phyloP scores from a whole-genome alignment of 805 yeast species.

The Komagataella mondaviorum region DNA sequence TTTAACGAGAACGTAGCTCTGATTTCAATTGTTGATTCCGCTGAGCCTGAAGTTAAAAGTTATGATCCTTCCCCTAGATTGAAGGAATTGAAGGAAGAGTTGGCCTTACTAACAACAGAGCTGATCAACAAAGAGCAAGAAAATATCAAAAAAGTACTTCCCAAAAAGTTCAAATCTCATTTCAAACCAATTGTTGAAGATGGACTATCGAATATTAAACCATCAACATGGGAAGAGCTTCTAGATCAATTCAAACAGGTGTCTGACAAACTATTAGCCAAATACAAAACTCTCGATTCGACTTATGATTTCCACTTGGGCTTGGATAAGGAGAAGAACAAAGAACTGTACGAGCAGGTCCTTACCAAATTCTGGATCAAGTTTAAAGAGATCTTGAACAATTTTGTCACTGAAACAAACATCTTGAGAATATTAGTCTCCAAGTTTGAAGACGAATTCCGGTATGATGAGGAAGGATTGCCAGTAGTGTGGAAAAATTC shows the following conservation, averaged over 20 bases:
- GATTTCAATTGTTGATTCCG: constrained; percentile 18
- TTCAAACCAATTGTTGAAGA: constrained; percentile 39
- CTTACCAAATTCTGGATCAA: constrained; percentile 50
- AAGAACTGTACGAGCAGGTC: constrained; percentile 25
- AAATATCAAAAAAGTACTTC: constrained; percentile 24
- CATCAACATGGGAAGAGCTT: constrained; percentile 49
- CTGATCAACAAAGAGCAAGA: constrained; percentile 26
- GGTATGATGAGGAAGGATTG: constrained; percentile 70
- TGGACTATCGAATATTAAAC: constrained; percentile 33
- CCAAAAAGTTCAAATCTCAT: constrained; percentile 30
- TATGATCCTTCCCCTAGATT: constrained; percentile 8
- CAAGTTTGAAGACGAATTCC: constrained; percentile 67
- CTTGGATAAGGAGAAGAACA: constrained; percentile 27
- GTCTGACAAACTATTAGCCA: constrained; percentile 15
- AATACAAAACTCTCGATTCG: constrained; percentile 12
- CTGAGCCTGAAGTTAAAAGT: constrained; percentile 7
- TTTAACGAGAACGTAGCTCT: constrained; percentile 21
- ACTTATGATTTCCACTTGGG: constrained; percentile 58
- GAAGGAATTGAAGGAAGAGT: constrained; percentile 15
- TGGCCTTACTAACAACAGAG: constrained; percentile 17
- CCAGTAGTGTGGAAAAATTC: constrained; percentile 75
- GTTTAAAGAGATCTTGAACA: constrained; percentile 45
- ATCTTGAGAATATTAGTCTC: constrained; percentile 58
- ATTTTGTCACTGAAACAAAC: constrained; percentile 51
- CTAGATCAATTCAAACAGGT: constrained; percentile 26